Percentiles rank a stretch among this genome's conserved stretches.
Conservation (phyloP, 2,329 filamentous ascomycete species). For the Aspergillus phoenicis region DNA sequence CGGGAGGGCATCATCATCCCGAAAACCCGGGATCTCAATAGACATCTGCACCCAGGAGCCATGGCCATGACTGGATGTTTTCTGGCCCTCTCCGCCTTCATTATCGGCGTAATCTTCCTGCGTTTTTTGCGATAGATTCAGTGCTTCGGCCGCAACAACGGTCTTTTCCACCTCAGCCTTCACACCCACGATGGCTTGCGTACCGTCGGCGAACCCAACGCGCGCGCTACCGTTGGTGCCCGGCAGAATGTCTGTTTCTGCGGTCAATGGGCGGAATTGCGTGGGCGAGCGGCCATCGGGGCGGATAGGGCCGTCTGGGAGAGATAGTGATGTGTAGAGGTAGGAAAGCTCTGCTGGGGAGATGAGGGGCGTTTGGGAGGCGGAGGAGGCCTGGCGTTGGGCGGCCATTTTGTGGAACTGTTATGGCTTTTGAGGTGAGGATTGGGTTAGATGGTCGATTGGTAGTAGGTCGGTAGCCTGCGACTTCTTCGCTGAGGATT, state of each 20-base stretch:
- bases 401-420: conserved; percentile 58
- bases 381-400: conserved; percentile 59
- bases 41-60: conserved; percentile 84
- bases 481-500: too few relatives aligned
- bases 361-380: conserved; percentile 62
- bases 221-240: conserved; percentile 89
- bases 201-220: conserved; percentile 92
- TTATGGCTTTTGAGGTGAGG: conserved; percentile 6
- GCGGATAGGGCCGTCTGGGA: conserved; percentile 74
- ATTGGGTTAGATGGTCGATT: too few relatives aligned
- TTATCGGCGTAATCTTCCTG: conserved; percentile 27
- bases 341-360: conserved; percentile 96
- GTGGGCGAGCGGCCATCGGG: conserved; percentile 80
- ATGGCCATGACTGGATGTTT: conserved; percentile 42
- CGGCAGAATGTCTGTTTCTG: conserved; percentile 87
- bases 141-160: conserved; percentile 37
- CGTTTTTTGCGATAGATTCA: conserved; percentile 40
- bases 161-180: conserved; percentile 92
- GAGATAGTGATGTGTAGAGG: conserved; percentile 81
- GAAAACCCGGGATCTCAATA: conserved; percentile 86
- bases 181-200: conserved; percentile 91
- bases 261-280: conserved; percentile 87
- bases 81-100: conserved; percentile 30
- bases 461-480: too few relatives aligned
- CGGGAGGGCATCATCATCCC: conserved; percentile 88